Percentiles rank a stretch among this genome's conserved stretches.
These are phyloP conservation scores for Gaultheria prostrata DNA, from an alignment of 148 eudicot genomes.

Conservation along the genomic window DNA sequence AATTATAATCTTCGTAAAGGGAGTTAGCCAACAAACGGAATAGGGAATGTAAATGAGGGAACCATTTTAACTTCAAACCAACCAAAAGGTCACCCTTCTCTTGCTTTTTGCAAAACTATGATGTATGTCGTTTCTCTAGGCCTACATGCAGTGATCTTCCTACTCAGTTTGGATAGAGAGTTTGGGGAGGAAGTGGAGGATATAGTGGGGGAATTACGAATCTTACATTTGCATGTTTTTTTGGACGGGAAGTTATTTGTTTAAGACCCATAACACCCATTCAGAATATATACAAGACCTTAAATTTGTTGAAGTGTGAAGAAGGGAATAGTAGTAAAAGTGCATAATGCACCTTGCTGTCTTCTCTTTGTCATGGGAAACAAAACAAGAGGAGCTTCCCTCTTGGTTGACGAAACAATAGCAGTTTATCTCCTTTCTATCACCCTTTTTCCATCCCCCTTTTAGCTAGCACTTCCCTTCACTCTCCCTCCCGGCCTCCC, in stretches of 20 bases:
- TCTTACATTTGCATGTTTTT: not conserved
- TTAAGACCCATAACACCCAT: not conserved
- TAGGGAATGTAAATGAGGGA: not conserved
- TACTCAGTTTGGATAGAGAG: not conserved
- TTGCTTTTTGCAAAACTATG: not conserved
- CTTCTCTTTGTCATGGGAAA: not conserved
- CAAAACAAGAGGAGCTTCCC: not conserved
- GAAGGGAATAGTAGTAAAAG: not conserved
- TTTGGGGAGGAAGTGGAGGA: not conserved
- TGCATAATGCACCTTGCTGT: not conserved
- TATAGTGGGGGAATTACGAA: not conserved
- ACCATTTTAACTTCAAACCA: not conserved
- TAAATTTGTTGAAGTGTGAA: not conserved
- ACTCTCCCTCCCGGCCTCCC: not conserved
- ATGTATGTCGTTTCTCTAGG: not conserved
- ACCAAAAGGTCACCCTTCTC: not conserved
- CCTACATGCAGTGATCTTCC: not conserved
- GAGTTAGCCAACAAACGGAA: not conserved
- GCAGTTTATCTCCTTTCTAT: not conserved
- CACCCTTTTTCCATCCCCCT: not conserved
- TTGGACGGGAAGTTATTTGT: not conserved
- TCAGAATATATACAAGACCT: not conserved
- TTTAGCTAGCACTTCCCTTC: not conserved
- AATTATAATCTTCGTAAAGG: not conserved
- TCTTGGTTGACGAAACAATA: not conserved